A percentile compares a stretch with the other conserved stretches of the same genome.
Conservation (phyloP, 164 flowering plant species). For the Buxus sempervirens region DNA sequence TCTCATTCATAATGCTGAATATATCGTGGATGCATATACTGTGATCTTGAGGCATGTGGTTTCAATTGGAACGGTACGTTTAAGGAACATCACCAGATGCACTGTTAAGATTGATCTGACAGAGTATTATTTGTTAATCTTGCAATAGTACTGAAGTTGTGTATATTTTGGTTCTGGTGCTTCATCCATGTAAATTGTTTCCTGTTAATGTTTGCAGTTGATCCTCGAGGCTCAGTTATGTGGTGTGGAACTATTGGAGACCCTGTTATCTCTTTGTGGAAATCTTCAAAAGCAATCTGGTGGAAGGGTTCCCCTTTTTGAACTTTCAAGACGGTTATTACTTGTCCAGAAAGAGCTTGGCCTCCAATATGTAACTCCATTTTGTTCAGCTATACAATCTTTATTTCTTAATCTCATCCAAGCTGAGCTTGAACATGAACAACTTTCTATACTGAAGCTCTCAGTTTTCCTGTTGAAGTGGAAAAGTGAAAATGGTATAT, state of each 20-base stretch:
- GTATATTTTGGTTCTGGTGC: constrained; percentile 1
- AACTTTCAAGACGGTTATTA: constrained; percentile 46
- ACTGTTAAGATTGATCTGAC: neutral
- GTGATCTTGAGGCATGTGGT: constrained; percentile 50
- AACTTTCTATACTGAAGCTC: constrained; percentile 56
- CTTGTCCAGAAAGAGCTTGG: constrained; percentile 56
- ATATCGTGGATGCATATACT: constrained; percentile 53
- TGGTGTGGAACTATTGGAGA: constrained; percentile 54
- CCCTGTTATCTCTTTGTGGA: constrained; percentile 42
- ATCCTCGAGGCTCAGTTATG: constrained; percentile 48
- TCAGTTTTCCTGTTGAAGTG: constrained; percentile 56
- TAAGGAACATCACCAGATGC: too few species aligned
- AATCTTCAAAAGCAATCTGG: constrained; percentile 26
- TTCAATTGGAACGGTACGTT: constrained; percentile 47
- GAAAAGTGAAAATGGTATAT: constrained; percentile 68
- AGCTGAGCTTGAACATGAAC: constrained; percentile 81
- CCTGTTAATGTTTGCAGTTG: constrained; percentile 30
- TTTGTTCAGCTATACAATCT: constrained; percentile 38
- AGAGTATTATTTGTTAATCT: neutral
- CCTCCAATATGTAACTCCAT: constrained; percentile 44
- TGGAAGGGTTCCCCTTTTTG: constrained; percentile 45
- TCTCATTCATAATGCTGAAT: constrained; percentile 37
- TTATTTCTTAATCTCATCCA: constrained; percentile 46
- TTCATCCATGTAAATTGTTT: constrained; percentile 6
- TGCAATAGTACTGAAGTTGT: too few species aligned